These are phyloP conservation scores for Macrotyloma uniflorum DNA, from an alignment of 306 rosid genomes.

Conservation along the genomic window DNA sequence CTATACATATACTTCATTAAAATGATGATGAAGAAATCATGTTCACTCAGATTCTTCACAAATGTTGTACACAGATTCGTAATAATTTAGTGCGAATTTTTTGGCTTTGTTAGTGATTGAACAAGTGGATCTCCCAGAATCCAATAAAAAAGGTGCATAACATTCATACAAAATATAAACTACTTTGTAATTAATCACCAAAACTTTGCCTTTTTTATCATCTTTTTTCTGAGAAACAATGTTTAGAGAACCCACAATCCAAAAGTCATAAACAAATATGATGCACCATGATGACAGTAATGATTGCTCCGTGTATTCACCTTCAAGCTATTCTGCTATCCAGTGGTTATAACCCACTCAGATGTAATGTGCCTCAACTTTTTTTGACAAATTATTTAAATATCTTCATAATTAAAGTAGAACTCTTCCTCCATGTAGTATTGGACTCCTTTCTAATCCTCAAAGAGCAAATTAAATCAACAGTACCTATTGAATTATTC, in stretches of 20 bases:
- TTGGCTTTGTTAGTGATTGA: slow-evolving; percentile 22
- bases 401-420: slow-evolving; percentile 21
- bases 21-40: slow-evolving; percentile 31
- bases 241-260: slow-evolving; percentile 25
- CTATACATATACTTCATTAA: not conserved
- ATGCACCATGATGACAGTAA: slow-evolving; percentile 44
- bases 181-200: not conserved
- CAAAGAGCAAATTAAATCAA: not conserved
- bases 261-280: slow-evolving; percentile 49
- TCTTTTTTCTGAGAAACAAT: slow-evolving; percentile 30
- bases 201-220: slow-evolving; percentile 22
- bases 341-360: slow-evolving; percentile 51
- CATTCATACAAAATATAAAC: slow-evolving; percentile 4
- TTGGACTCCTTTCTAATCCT: slow-evolving; percentile 11
- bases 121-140: slow-evolving; percentile 1
- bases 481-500: not conserved
- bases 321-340: slow-evolving; percentile 44
- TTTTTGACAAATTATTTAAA: slow-evolving; percentile 31
- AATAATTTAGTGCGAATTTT: not conserved
- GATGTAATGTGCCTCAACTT: slow-evolving; percentile 51
- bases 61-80: not conserved
- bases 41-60: slow-evolving; percentile 15
- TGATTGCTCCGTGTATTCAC: slow-evolving; percentile 51
- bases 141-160: slow-evolving; percentile 11
- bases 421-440: not conserved